Percentiles rank a stretch among this genome's conserved stretches.
phyloP scores from a whole-genome alignment of 2,329 filamentous ascomycete genomes.

The Raffaelea ambrosiae region DNA sequence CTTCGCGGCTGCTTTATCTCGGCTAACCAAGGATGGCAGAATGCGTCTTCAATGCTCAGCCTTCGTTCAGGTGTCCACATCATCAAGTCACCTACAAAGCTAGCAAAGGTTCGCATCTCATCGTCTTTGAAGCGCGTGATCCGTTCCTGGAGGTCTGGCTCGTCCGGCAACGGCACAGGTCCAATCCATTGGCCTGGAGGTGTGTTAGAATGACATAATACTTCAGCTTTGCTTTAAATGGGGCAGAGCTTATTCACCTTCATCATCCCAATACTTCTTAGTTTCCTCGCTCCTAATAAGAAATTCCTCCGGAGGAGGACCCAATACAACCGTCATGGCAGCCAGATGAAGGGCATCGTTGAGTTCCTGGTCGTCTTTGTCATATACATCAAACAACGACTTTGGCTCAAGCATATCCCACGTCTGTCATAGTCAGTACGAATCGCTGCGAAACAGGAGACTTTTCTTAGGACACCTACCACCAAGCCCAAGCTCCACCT shows the following conservation, averaged over 20 bases:
- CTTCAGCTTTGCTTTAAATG: conserved; percentile 11
- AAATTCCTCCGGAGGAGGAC: conserved; percentile 18
- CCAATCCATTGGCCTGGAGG: conserved; percentile 17
- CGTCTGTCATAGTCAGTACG: conserved; percentile 9
- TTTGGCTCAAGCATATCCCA: conserved; percentile 18
- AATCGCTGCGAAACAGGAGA: no score
- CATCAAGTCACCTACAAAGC: no score
- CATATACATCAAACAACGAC: conserved; percentile 13
- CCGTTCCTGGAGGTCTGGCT: no score
- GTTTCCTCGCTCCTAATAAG: conserved; percentile 14
- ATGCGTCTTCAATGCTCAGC: no score
- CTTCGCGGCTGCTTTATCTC: no score
- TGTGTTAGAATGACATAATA: conserved; percentile 2
- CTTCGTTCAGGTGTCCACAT: no score
- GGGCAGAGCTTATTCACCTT: background rate
- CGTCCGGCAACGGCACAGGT: conserved; percentile 15
- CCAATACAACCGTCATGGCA: conserved; percentile 18
- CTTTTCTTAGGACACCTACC: conserved; percentile 18
- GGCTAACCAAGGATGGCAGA: no score
- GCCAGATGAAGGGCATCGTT: conserved; percentile 21
- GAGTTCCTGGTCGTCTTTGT: conserved; percentile 11
- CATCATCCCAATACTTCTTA: conserved; percentile 17
- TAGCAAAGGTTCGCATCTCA: no score
- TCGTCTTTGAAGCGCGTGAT: no score
- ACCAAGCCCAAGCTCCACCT: conserved; percentile 26